These are phyloP conservation scores for Phycomyces nitens DNA, from an alignment of 192 early-diverging fungal genomes.

Conservation along the genomic window DNA sequence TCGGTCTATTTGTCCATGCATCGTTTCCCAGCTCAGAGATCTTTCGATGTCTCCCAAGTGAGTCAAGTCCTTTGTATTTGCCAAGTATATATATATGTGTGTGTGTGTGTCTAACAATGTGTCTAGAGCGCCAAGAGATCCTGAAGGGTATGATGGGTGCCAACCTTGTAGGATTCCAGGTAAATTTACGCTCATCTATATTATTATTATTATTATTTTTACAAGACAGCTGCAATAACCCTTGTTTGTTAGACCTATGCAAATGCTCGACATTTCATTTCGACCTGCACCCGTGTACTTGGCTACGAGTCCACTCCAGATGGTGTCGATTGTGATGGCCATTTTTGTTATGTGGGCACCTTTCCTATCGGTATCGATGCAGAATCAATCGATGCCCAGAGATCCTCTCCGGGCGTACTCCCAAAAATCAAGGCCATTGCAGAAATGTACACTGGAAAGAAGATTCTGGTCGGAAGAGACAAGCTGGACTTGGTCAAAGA, in stretches of 20 bases:
- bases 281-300: slow-evolving; percentile 89
- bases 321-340: slow-evolving; percentile 83
- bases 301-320: slow-evolving; percentile 91
- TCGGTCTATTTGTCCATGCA: slow-evolving; percentile 97
- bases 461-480: slow-evolving; percentile 93
- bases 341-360: slow-evolving; percentile 76
- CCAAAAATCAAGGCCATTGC: slow-evolving; percentile 78
- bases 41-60: slow-evolving; percentile 85
- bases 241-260: slow-evolving; percentile 68
- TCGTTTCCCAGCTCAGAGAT: slow-evolving; percentile 97
- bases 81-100: too few relatives aligned
- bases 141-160: slow-evolving; percentile 87
- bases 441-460: slow-evolving; percentile 87
- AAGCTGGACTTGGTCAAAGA: slow-evolving; percentile 92
- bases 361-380: slow-evolving; percentile 98
- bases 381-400: slow-evolving; percentile 58
- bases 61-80: slow-evolving; percentile 62
- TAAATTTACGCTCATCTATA: too few relatives aligned
- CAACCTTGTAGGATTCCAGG: slow-evolving; percentile 93
- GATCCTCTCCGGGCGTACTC: slow-evolving; percentile 59
- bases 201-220: too few relatives aligned
- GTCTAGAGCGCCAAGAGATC: slow-evolving; percentile 74
- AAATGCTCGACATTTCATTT: slow-evolving; percentile 91
- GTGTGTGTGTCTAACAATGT: too few relatives aligned
- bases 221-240: too few relatives aligned